A percentile compares a stretch with the other conserved stretches of the same genome.
phyloP scores from a whole-genome alignment of 768 basidiomycete species.

The Pleurotus platypus region DNA sequence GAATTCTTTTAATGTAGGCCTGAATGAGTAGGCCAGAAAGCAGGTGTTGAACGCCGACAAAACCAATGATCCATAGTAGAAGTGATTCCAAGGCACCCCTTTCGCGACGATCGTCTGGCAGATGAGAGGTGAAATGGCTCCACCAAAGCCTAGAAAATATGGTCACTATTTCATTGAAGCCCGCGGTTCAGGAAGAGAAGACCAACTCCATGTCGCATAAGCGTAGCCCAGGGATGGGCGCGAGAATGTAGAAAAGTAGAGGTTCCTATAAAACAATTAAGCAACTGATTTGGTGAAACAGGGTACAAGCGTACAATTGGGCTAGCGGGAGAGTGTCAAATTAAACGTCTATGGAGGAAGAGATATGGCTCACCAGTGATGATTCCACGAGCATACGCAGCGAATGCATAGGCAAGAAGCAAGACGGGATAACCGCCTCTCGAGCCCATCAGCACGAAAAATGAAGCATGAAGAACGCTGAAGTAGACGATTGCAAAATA shows the following conservation, averaged over 20 bases:
- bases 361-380: conserved; percentile 34
- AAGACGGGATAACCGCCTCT: conserved; percentile 35
- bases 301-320: conserved; percentile 10
- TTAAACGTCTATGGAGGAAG: not conserved
- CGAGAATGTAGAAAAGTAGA: conserved; percentile 27
- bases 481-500: conserved; percentile 32
- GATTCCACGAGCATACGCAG: conserved; percentile 45
- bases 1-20: conserved; percentile 41
- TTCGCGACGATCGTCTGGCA: conserved; percentile 47
- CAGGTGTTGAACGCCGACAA: conserved; percentile 38
- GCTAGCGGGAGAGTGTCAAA: conserved; percentile 29
- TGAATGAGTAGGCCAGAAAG: conserved; percentile 40
- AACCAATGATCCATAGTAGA: conserved; percentile 55
- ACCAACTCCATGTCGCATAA: conserved; percentile 12
- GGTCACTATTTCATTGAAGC: not conserved
- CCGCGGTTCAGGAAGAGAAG: not conserved
- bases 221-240: conserved; percentile 3
- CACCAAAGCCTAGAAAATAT: conserved; percentile 40
- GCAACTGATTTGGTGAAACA: too few species aligned
- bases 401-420: conserved; percentile 43
- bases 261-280: conserved; percentile 32
- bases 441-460: conserved; percentile 49
- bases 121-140: conserved; percentile 50
- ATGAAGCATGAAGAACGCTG: conserved; percentile 35
- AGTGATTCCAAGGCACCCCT: conserved; percentile 50